These are phyloP conservation scores for Grifola frondosa DNA, from an alignment of 1,284 basidiomycete species.

Conservation along the genomic window DNA sequence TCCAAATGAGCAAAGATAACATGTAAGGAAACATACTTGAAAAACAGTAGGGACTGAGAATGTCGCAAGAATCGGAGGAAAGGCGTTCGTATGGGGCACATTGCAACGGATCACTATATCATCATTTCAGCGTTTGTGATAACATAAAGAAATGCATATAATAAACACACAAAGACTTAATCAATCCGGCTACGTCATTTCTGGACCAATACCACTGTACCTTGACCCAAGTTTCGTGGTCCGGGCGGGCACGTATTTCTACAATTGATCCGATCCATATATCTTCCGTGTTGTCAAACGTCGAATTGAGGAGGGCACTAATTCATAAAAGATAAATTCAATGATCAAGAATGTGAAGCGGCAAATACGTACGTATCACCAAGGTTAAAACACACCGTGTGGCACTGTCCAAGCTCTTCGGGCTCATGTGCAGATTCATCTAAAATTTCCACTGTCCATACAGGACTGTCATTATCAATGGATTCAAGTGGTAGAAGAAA, in stretches of 20 bases:
- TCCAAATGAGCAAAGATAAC: background rate
- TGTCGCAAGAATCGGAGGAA: constrained; percentile 18
- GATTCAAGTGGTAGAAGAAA: too few relatives aligned
- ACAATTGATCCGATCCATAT: constrained; percentile 14
- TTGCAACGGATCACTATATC: constrained; percentile 1
- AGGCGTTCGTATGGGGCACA: constrained; percentile 19
- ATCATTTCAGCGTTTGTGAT: too few relatives aligned
- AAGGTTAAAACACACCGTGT: too few relatives aligned
- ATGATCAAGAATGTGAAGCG: background rate
- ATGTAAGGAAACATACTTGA: constrained; percentile 6
- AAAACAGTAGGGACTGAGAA: constrained; percentile 11
- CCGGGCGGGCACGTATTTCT: constrained; percentile 7
- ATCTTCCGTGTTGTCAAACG: constrained; percentile 7
- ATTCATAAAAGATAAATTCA: background rate
- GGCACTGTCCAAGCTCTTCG: too few relatives aligned
- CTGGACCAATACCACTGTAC: constrained; percentile 20
- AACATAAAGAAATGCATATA: background rate
- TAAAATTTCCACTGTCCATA: too few relatives aligned
- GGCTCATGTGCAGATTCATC: too few relatives aligned
- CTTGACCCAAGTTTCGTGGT: constrained; percentile 6
- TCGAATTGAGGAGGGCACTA: constrained; percentile 15
- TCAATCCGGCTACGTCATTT: constrained; percentile 6
- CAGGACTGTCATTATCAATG: too few relatives aligned
- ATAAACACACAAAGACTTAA: constrained; percentile 15
- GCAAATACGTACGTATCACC: too few relatives aligned